Conservation (phyloP, 2,329 filamentous ascomycete species). For the Clonostachys byssicola region DNA sequence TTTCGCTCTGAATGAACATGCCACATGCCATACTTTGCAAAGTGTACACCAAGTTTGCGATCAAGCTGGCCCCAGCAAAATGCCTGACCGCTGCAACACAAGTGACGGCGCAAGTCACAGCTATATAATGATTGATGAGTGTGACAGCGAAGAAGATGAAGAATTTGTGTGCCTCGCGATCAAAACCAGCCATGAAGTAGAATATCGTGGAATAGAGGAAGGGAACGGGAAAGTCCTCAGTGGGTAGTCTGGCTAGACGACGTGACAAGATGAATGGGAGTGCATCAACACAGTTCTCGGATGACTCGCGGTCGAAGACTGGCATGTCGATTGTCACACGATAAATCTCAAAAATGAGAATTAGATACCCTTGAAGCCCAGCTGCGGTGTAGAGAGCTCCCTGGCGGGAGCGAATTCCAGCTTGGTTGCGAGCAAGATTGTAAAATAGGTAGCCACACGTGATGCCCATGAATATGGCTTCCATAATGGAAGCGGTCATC, state of each 20-base stretch:
- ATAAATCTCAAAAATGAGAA: conserved; percentile 73
- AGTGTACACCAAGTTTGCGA: conserved; percentile 70
- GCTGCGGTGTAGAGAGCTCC: conserved; percentile 70
- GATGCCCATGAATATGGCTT: conserved; percentile 67
- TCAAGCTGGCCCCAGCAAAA: conserved; percentile 67
- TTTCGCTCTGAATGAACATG: conserved; percentile 70
- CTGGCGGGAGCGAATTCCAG: conserved; percentile 70
- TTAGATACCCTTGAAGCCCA: conserved; percentile 71
- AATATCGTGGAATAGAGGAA: conserved; percentile 67
- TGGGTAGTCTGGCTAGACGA: conserved; percentile 61
- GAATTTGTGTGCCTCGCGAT: conserved; percentile 58
- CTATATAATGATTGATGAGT: conserved; percentile 68
- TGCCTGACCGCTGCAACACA: conserved; percentile 62
- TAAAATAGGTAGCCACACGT: conserved; percentile 73
- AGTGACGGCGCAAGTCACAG: conserved; percentile 66
- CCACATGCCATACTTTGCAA: conserved; percentile 72
- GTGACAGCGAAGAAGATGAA: conserved; percentile 69
- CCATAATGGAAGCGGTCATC: conserved; percentile 64
- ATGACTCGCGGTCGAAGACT: conserved; percentile 71
- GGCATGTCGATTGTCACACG: conserved; percentile 71
- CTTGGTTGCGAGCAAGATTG: conserved; percentile 57
- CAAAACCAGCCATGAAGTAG: conserved; percentile 77
- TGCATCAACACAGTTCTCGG: conserved; percentile 68
- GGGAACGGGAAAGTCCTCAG: conserved; percentile 71
- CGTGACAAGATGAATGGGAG: conserved; percentile 67